These are phyloP conservation scores for Trichosporon sp. DNA, from an alignment of 1,284 basidiomycete species.

Conservation along the genomic window DNA sequence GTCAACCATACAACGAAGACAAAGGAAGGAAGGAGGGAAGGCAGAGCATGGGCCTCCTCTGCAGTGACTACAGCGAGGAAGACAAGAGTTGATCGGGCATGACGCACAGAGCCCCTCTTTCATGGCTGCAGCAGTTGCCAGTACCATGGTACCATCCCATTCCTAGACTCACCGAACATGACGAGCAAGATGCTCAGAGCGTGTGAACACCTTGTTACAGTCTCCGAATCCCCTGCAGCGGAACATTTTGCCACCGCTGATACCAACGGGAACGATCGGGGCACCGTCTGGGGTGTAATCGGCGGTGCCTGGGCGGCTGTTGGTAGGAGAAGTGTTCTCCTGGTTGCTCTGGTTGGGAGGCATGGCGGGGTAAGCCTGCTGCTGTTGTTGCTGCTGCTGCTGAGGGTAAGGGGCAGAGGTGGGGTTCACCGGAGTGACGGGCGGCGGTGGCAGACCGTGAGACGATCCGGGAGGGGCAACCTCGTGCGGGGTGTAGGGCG, in stretches of 20 bases:
- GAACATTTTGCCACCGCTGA: slow-evolving; percentile 68
- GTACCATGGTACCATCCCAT: neutral
- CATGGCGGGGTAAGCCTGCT: slow-evolving; percentile 27
- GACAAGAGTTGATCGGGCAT: neutral
- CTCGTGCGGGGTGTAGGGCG: slow-evolving; percentile 25
- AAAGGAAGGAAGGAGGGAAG: neutral
- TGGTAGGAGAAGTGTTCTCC: neutral
- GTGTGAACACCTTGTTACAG: slow-evolving; percentile 91
- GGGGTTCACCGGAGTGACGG: slow-evolving; percentile 34
- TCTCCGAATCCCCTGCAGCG: slow-evolving; percentile 91
- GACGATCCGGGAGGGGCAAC: slow-evolving; percentile 31
- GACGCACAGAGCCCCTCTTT: neutral
- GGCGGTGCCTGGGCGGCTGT: slow-evolving; percentile 10
- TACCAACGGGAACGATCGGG: slow-evolving; percentile 45
- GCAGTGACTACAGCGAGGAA: neutral
- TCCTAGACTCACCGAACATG: slow-evolving; percentile 69
- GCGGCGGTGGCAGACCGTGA: slow-evolving; percentile 36
- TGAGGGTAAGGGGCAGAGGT: slow-evolving; percentile 28
- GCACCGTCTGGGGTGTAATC: slow-evolving; percentile 35
- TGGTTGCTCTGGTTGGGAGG: slow-evolving; percentile 20
- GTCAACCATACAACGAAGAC: neutral
- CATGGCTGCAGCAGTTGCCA: neutral
- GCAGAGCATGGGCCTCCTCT: neutral
- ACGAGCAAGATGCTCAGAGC: slow-evolving; percentile 89
- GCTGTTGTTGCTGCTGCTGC: slow-evolving; percentile 25